Evolutionary conservation across 2,329 filamentous ascomycete species (phyloP), one percentile per base, ranked within the genome.

Genomic region (Sclerotinia trifoliorum): DNA sequence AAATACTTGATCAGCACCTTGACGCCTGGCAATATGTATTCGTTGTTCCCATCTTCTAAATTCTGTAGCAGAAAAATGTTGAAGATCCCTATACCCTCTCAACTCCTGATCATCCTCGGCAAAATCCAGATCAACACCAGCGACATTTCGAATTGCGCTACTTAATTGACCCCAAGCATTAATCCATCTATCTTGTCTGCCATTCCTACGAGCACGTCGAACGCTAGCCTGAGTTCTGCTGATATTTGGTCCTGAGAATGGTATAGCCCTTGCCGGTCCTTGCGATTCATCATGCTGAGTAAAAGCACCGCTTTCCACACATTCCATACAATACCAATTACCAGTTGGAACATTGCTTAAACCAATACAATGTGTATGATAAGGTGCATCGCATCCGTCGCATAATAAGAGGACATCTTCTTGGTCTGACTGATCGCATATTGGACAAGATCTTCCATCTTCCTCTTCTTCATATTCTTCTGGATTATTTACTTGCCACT

Each of bases 251-350:
- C 70, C 66, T 58, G 68, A 48, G 58, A 71, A 32, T 17, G 51
- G 42, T n/a, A 66, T 48, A 6, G 44, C 35, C 58, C 64, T 44
- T 19, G 52, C 52, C 1, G 64, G 52, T 49, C n/a, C 64, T 49
- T 60, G 39, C 26, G 44, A 46, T 26, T 58, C 26, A 35, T 48
- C 54, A 29, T 56, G 44, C 2, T 19, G 17, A n/a, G 52, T 21
- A 15, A 66, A 66, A 49, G 52, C 52, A 26, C 64, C 52, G 11
- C 21, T 35, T 21, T 75, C 82, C 83, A 79, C 79, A 79, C 95
- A 99, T 74, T 91, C 88, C 79, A 95, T 89, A 81, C 95, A 99
- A 78, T 94, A 97, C 94, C 94, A 99, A 72, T 89, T 83, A 39
- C 91, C 91, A 42, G 84, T 81, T 29, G 94, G 93, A 67, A 96